Evolutionary conservation across 2,329 filamentous ascomycete species (phyloP).

Genomic region (Curvularia sp.): DNA sequence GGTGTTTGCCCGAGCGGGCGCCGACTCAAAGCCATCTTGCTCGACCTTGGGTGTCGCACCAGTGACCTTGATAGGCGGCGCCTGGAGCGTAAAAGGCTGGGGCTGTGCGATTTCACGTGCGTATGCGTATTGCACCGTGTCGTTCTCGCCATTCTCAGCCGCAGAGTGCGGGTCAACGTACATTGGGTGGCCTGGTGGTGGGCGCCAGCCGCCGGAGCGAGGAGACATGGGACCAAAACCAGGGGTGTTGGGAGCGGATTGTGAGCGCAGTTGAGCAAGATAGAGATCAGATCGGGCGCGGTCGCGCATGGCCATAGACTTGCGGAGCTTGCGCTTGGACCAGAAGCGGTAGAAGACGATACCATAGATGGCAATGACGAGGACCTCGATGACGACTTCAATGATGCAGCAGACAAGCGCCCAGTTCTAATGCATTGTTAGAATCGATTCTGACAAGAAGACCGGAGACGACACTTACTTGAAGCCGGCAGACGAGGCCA

Average conservation of each 20-base stretch:
- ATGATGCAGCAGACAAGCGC: constrained; percentile 95
- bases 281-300: constrained; percentile 94
- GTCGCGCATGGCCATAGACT: constrained; percentile 96
- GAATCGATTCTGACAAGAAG: constrained; percentile 7
- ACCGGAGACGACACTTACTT: constrained; percentile 59
- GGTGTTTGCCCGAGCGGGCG: constrained; percentile 46
- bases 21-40: constrained; percentile 66
- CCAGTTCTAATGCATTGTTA: constrained; percentile 75
- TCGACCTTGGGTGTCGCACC: constrained; percentile 75
- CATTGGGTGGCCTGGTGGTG: constrained; percentile 54
- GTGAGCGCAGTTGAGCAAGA: constrained; percentile 70
- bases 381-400: constrained; percentile 89
- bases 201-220: constrained; percentile 60
- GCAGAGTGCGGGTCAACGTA: constrained; percentile 56
- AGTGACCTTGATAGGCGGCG: constrained; percentile 80
- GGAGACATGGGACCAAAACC: constrained; percentile 76
- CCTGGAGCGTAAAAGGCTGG: constrained; percentile 82
- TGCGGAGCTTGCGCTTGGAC: constrained; percentile 92
- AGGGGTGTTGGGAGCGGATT: constrained; percentile 94
- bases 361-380: constrained; percentile 91
- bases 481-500: constrained; percentile 86
- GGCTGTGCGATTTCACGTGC: constrained; percentile 56
- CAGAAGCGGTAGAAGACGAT: constrained; percentile 98
- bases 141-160: constrained; percentile 61
- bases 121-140: constrained; percentile 48